Conservation (phyloP, 78 protist genomes). For the Dictyostelium discoideum region DNA sequence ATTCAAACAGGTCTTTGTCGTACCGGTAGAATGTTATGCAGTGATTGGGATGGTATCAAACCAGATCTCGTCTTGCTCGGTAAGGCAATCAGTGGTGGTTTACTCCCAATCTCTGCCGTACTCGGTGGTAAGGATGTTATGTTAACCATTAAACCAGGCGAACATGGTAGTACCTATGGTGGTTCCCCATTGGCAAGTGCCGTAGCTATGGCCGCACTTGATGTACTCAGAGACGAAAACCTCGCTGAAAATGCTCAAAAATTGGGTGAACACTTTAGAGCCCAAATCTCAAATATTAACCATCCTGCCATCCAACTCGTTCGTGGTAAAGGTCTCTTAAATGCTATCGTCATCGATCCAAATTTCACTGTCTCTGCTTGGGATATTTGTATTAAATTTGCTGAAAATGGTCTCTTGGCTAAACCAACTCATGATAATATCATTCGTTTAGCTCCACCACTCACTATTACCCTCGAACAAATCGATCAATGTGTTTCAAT, state of each 20-base stretch:
- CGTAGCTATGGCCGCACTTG: slow-evolving; percentile 96
- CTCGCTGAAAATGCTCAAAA: slow-evolving; percentile 85
- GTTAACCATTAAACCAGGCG: slow-evolving; percentile 93
- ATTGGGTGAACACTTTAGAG: slow-evolving; percentile 61
- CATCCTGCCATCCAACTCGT: slow-evolving; percentile 55
- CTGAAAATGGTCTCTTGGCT: slow-evolving; percentile 93
- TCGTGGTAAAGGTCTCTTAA: slow-evolving; percentile 90
- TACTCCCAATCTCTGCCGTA: slow-evolving; percentile 94
- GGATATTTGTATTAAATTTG: slow-evolving; percentile 90
- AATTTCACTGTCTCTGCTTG: slow-evolving; percentile 81
- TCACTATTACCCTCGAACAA: slow-evolving; percentile 88
- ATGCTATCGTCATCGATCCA: slow-evolving; percentile 92
- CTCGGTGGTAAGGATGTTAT: slow-evolving; percentile 88
- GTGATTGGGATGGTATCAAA: slow-evolving; percentile 79
- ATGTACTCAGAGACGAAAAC: slow-evolving; percentile 93
- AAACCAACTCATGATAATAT: slow-evolving; percentile 98
- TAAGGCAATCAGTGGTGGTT: slow-evolving; percentile 97
- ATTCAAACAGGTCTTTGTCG: slow-evolving; percentile 97
- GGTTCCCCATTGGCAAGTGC: slow-evolving; percentile 97
- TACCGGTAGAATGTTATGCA: slow-evolving; percentile 88
- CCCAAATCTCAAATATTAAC: slow-evolving; percentile 34
- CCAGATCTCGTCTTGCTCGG: slow-evolving; percentile 96
- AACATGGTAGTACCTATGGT: slow-evolving; percentile 98
- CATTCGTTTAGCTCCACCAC: slow-evolving; percentile 98
- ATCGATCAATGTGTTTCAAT: slow-evolving; percentile 80